Evolutionary conservation across 306 rosid genomes (phyloP).

Genomic region (Castanopsis chinensis): DNA sequence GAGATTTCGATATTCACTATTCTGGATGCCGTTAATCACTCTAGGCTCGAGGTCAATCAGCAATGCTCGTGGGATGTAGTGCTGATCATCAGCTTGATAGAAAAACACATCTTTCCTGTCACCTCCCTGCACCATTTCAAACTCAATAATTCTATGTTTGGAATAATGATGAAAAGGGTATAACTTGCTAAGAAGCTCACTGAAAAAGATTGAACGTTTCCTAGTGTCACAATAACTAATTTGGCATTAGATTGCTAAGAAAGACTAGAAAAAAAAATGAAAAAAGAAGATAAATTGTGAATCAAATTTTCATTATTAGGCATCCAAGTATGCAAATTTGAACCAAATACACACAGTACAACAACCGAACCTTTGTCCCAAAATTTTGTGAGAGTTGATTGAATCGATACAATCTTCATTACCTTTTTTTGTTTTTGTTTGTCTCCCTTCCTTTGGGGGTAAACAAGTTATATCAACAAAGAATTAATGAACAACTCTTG

Average conservation of each 20-base stretch:
- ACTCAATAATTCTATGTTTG: constrained; percentile 8
- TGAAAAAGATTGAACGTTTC: no score
- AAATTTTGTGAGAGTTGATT: no score
- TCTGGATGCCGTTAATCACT: constrained; percentile 94
- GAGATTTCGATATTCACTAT: constrained; percentile 87
- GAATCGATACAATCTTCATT: no score
- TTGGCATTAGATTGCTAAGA: neutral
- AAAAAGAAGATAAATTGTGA: no score
- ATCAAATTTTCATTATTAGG: neutral
- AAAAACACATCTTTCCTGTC: constrained; percentile 95
- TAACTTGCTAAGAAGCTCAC: no score
- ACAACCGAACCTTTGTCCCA: no score
- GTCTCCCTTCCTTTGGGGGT: no score
- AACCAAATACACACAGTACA: neutral
- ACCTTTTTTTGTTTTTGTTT: no score
- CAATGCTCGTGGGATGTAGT: constrained; percentile 91
- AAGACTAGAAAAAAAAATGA: neutral
- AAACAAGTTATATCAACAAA: neutral
- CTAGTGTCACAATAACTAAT: neutral
- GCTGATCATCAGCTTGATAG: constrained; percentile 99
- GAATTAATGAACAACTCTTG: neutral
- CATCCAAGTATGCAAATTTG: neutral
- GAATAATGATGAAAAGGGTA: neutral
- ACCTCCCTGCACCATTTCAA: constrained; percentile 74
- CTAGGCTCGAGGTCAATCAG: constrained; percentile 95